Conservation (phyloP, 2,329 filamentous ascomycete genomes). For the Ilyonectria sp. region DNA sequence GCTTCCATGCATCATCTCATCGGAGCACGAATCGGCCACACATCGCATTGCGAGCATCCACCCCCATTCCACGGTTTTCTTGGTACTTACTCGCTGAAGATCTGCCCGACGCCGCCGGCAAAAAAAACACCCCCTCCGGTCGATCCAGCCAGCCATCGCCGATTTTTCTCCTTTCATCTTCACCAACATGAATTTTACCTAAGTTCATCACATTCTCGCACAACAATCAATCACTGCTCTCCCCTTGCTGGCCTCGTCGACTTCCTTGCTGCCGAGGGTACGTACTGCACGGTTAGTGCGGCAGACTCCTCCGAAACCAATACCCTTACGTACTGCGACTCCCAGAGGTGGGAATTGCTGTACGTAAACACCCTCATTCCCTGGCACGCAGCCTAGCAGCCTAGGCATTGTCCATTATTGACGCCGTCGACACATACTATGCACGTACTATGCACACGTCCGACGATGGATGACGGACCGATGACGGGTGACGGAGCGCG, state of each 20-base stretch:
- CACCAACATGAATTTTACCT: slow-evolving; percentile 8
- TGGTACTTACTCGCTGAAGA: neutral
- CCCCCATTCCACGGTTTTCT: neutral
- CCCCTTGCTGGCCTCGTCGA: neutral
- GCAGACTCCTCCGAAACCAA: slow-evolving; percentile 5
- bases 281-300: slow-evolving; percentile 12
- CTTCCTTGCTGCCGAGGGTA: neutral
- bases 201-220: neutral
- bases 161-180: neutral
- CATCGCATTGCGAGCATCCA: slow-evolving; percentile 13
- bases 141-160: neutral
- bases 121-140: neutral
- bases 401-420: neutral
- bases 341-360: slow-evolving; percentile 10
- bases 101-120: neutral
- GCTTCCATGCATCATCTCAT: slow-evolving; percentile 28
- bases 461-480: neutral
- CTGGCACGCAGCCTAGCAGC: neutral
- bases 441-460: neutral
- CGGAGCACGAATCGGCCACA: slow-evolving; percentile 8
- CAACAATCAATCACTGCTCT: neutral
- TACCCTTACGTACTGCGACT: slow-evolving; percentile 27
- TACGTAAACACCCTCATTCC: slow-evolving; percentile 26
- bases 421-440: neutral
- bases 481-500: neutral